These are phyloP conservation scores for Backusella circina DNA, from an alignment of 192 early-diverging fungal species.

Conservation along the genomic window DNA sequence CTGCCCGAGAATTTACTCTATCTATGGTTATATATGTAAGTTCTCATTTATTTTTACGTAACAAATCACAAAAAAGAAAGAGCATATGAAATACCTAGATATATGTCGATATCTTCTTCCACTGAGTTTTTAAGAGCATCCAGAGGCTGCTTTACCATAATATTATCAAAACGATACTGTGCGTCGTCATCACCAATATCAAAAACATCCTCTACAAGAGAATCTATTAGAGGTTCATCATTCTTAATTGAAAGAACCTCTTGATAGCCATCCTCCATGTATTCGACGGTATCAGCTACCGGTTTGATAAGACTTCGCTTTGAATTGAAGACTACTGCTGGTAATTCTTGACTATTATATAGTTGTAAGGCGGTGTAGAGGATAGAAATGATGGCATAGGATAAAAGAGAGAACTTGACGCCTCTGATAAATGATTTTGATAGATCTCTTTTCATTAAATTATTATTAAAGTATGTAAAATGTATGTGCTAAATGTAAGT, in stretches of 20 bases:
- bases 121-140: neutral
- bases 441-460: neutral
- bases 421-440: neutral
- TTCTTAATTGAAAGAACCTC: neutral
- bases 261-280: neutral
- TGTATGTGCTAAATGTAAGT: neutral
- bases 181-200: neutral
- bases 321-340: neutral
- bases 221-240: neutral
- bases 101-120: neutral
- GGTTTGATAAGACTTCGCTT: neutral
- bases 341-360: neutral
- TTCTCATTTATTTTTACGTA: neutral
- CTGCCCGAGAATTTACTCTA: neutral
- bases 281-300: neutral
- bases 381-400: neutral
- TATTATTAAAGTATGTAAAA: neutral
- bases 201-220: neutral
- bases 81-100: neutral
- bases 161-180: neutral
- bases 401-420: constrained; percentile 1
- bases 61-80: neutral
- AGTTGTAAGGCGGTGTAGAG: neutral
- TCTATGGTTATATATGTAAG: neutral
- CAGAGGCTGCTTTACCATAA: neutral